phyloP scores from a whole-genome alignment of 371 early-diverging fungal species.

The Rhizopus delemar region DNA sequence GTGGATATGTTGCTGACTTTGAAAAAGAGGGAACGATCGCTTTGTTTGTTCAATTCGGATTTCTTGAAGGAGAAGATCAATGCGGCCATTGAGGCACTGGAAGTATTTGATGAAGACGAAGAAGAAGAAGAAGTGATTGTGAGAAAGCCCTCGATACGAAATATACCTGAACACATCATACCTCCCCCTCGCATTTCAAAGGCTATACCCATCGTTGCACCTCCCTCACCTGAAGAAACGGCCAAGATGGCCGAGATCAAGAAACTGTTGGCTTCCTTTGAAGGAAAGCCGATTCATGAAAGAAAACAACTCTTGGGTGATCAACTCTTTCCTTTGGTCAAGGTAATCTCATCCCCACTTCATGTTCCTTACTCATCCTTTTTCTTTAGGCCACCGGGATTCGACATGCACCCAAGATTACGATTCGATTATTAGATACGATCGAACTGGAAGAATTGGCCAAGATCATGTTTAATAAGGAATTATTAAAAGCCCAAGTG shows the following conservation, averaged over 20 bases:
- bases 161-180: slow-evolving; percentile 2
- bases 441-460: slow-evolving; percentile 48
- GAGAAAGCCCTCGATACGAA: neutral
- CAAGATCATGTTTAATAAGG: slow-evolving; percentile 45
- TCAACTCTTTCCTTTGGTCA: slow-evolving; percentile 47
- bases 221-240: slow-evolving; percentile 12
- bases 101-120: slow-evolving; percentile 35
- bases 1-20: slow-evolving; percentile 48
- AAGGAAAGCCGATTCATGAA: slow-evolving; percentile 36
- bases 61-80: slow-evolving; percentile 39
- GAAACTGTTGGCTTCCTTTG: slow-evolving; percentile 31
- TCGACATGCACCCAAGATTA: slow-evolving; percentile 44
- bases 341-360: slow-evolving; percentile 26
- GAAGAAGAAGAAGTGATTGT: slow-evolving; percentile 15
- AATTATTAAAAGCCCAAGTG: slow-evolving; percentile 38
- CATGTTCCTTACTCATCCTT: neutral
- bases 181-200: slow-evolving; percentile 26
- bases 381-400: slow-evolving; percentile 35
- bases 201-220: slow-evolving; percentile 47
- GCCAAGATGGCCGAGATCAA: slow-evolving; percentile 22
- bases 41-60: slow-evolving; percentile 50
- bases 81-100: slow-evolving; percentile 43
- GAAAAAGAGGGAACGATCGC: slow-evolving; percentile 42
- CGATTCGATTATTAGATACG: slow-evolving; percentile 53
- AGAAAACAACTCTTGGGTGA: slow-evolving; percentile 51